Evolutionary conservation across 2,329 filamentous ascomycete species (phyloP), one percentile per base, ranked within the genome.

Genomic region (Sclerotinia minor): DNA sequence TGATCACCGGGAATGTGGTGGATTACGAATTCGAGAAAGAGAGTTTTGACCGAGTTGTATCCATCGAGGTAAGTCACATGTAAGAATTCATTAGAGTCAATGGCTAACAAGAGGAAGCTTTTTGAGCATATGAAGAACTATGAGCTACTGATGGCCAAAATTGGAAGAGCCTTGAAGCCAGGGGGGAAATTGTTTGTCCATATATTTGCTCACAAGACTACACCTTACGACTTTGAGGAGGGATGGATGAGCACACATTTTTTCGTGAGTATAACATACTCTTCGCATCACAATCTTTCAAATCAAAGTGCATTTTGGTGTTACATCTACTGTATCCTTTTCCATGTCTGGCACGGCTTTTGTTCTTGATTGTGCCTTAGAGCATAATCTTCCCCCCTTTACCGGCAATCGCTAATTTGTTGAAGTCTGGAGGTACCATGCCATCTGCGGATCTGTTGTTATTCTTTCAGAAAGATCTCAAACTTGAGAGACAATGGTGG

Each of bases 61-160:
- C 85, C 9, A 88, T 91, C 70, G 89, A 85, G 78, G 82, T 80
- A 70, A 65, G 67, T 69, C 41, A 58, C 70, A 44, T 63, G n/a
- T 59, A 65, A 24, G 6, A 44, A 60, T 54, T 4, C 52, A 50
- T 26, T 24, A n/a, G 19, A 47, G 47, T 17, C 9, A 52, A 13
- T 52, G 9, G 44, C 65, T 73, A n/a, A 73, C 53, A 13, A 7
- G 29, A 35, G 26, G n/a, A 64, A 90, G 82, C 81, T 91, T 17
- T 91, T 92, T 74, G 89, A 91, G 76, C 89, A 91, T 77, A 91
- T 91, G 88, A 91, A 91, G 77, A 91, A 91, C 77, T 91, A 91
- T 77, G 84, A 88, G 70, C 79, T 86, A 17, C 82, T 91, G 32
- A 84, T 91, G 79, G 82, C 83, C 54, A 91, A 91, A 77, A 79